Evolutionary conservation across 768 basidiomycete species (phyloP).

Genomic region (Phanerodontia chrysosporium): DNA sequence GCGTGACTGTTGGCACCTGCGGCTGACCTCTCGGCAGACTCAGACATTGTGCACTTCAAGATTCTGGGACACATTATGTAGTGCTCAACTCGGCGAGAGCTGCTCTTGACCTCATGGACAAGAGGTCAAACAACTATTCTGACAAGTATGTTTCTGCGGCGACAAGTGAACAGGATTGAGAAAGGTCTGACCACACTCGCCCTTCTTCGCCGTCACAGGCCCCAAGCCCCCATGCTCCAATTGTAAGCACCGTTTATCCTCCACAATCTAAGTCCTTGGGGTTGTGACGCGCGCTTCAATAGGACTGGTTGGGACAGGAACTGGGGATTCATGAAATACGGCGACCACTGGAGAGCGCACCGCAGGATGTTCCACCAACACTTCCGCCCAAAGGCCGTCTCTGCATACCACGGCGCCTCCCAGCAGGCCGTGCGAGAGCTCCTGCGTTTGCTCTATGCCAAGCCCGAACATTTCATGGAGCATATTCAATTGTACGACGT

Average conservation of each 20-base stretch:
- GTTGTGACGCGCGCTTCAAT: not conserved
- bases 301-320: slow-evolving; percentile 7
- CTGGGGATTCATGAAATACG: slow-evolving; percentile 8
- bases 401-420: slow-evolving; percentile 19
- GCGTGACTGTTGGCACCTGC: not conserved
- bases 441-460: slow-evolving; percentile 21
- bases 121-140: slow-evolving; percentile 16
- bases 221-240: not conserved
- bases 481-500: not conserved
- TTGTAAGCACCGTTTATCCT: not conserved
- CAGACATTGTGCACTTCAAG: slow-evolving; percentile 15
- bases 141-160: too few relatives aligned
- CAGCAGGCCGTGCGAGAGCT: slow-evolving; percentile 21
- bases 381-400: slow-evolving; percentile 7
- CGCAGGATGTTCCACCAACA: slow-evolving; percentile 8
- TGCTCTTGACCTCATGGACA: slow-evolving; percentile 17
- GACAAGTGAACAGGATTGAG: too few relatives aligned
- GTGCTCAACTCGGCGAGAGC: slow-evolving; percentile 13
- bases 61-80: slow-evolving; percentile 9
- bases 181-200: not conserved
- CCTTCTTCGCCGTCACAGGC: not conserved
- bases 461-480: slow-evolving; percentile 22
- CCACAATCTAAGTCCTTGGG: not conserved
- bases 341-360: slow-evolving; percentile 4
- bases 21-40: slow-evolving; percentile 4